Evolutionary conservation across 306 rosid species (phyloP), one percentile per base, ranked within the genome.

Genomic region (Hippophae tibetana): DNA sequence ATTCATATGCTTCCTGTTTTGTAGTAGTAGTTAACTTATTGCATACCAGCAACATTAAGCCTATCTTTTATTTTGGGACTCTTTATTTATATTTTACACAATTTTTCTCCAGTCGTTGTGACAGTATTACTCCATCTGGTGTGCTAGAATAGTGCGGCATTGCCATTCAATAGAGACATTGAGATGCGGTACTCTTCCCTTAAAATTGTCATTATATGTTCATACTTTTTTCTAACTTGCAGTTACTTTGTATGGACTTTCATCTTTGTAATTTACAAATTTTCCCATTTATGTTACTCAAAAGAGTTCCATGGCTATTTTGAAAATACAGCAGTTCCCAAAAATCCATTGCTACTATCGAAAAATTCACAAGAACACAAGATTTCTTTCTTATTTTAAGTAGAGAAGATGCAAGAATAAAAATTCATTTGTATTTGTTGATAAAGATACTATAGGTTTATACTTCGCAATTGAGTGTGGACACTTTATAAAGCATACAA

Each of bases 121-220:
- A 79, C 67, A 79, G 78, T 63, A 81, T 87, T 64, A 79, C 93
- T 9, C 62, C 89, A 38, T 52, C 54, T 54, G 96, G 96, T 65
- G 69, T 87, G 64, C 81, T 85, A 53, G 93, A 78, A 58, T 87
- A 54, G 86, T 85, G 69, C 78, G 81, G 75, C 89, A 70, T 62
- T 87, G 98, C 66, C 74, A 52, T 65, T 83, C 62, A 27, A 71
- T 92, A 79, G 89, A 79, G 83, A 87, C 93, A 7, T 64, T 92
- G 65, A 82, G 96, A 81, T 92, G 96, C 79, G 98, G 98, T 92
- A 92, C 10, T 8, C 54, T 31, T 47, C 23, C 57, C 56, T 51
- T 13, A 57, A 31, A 31, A 31, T 2, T 31, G 3, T 31, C 38
- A 31, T 31, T 31, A 31, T 31, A 31, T 25, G 48, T 63, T 52